These are phyloP conservation scores for Haplosporangium sp. DNA, from an alignment of 371 early-diverging fungal species.

Conservation along the genomic window DNA sequence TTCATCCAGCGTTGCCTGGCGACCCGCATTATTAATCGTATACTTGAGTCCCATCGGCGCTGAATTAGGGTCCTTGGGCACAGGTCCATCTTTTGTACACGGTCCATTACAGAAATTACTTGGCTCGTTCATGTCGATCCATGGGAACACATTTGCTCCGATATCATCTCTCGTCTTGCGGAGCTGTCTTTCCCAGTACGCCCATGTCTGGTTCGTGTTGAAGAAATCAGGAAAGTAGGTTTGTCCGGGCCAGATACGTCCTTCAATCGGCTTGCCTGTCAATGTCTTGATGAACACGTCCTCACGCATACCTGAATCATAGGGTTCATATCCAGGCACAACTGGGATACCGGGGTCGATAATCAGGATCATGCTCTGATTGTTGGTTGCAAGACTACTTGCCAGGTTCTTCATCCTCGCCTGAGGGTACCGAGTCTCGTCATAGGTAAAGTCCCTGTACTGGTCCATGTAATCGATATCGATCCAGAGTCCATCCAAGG, in stretches of 20 bases:
- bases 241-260: slow-evolving; percentile 77
- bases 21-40: slow-evolving; percentile 65
- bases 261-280: slow-evolving; percentile 59
- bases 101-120: slow-evolving; percentile 68
- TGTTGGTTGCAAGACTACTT: slow-evolving; percentile 42
- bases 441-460: slow-evolving; percentile 65
- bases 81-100: slow-evolving; percentile 52
- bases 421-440: slow-evolving; percentile 61
- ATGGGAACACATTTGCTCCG: slow-evolving; percentile 56
- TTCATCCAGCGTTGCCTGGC: slow-evolving; percentile 58
- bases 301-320: slow-evolving; percentile 56
- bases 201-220: slow-evolving; percentile 57
- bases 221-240: slow-evolving; percentile 65
- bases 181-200: slow-evolving; percentile 64
- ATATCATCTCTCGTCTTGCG: slow-evolving; percentile 32
- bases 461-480: slow-evolving; percentile 79
- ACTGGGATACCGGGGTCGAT: slow-evolving; percentile 68
- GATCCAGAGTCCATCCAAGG: slow-evolving; percentile 78
- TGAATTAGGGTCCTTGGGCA: neutral
- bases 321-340: slow-evolving; percentile 57
- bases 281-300: slow-evolving; percentile 64
- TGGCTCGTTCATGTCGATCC: slow-evolving; percentile 85
- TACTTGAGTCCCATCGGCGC: slow-evolving; percentile 43
- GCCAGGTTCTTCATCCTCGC: slow-evolving; percentile 46
- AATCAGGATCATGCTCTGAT: slow-evolving; percentile 63